A percentile compares a stretch with the other conserved stretches of the same genome.
Conservation (phyloP, 306 rosid genomes). For the Betula pendula region DNA sequence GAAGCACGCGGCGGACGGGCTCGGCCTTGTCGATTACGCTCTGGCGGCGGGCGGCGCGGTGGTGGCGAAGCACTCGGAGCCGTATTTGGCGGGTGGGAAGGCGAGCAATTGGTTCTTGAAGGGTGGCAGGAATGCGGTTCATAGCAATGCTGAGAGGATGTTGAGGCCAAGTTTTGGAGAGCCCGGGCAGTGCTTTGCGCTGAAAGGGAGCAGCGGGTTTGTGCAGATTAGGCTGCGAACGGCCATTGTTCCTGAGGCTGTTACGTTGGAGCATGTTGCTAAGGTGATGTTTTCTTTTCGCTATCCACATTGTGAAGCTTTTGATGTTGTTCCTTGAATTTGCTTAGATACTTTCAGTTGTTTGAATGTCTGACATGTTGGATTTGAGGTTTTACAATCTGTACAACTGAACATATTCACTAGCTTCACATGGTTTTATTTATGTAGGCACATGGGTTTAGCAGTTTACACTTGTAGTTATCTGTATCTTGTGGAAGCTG, state of each 20-base stretch:
- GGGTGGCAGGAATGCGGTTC: constrained; percentile 42
- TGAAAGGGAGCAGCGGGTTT: constrained; percentile 81
- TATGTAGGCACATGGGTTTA: too few relatives aligned
- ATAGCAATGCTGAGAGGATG: constrained; percentile 65
- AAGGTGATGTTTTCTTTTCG: constrained; percentile 52
- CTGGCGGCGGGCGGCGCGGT: constrained; percentile 61
- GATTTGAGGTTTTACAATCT: neutral
- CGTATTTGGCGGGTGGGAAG: constrained; percentile 33
- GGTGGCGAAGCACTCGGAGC: constrained; percentile 76
- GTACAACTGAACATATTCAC: neutral
- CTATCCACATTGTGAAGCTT: neutral
- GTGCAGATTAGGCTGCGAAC: constrained; percentile 78
- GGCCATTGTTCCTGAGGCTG: constrained; percentile 78
- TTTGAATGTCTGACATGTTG: neutral
- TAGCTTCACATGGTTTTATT: too few relatives aligned
- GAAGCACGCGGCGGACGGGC: constrained; percentile 91
- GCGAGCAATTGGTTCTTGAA: constrained; percentile 51
- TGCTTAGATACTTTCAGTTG: neutral
- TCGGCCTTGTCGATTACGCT: constrained; percentile 85
- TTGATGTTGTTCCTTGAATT: neutral
- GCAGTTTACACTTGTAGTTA: too few relatives aligned
- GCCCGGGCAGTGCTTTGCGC: constrained; percentile 88
- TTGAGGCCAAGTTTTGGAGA: constrained; percentile 93
- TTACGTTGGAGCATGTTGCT: constrained; percentile 93
- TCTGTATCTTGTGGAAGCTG: too few relatives aligned